phyloP scores from a whole-genome alignment of 768 basidiomycete species.

The Hericium rajendrae region DNA sequence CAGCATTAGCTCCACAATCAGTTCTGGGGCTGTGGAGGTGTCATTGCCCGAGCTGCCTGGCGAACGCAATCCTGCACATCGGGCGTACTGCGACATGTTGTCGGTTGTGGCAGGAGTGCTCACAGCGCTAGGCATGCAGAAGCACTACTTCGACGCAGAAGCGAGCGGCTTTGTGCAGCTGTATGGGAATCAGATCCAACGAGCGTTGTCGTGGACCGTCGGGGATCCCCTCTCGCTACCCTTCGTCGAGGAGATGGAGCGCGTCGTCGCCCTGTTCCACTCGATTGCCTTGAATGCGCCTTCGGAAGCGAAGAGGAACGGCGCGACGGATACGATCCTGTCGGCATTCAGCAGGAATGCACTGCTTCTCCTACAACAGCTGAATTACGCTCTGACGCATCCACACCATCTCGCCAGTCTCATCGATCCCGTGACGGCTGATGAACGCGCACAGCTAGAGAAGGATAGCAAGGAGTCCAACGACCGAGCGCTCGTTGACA shows the following conservation, averaged over 20 bases:
- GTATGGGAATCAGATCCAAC: constrained; percentile 70
- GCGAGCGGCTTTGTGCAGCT: constrained; percentile 80
- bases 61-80: constrained; percentile 72
- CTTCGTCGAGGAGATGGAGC: constrained; percentile 75
- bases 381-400: constrained; percentile 87
- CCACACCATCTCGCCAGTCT: constrained; percentile 80
- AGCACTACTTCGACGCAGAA: constrained; percentile 76
- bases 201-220: constrained; percentile 75
- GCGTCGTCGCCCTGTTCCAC: constrained; percentile 68
- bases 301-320: constrained; percentile 33
- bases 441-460: constrained; percentile 63
- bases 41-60: constrained; percentile 59
- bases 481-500: constrained; percentile 29
- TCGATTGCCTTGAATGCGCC: constrained; percentile 55
- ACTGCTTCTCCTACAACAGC: constrained; percentile 68
- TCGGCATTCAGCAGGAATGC: constrained; percentile 60
- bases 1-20: constrained; percentile 62
- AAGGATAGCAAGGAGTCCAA: constrained; percentile 33
- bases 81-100: constrained; percentile 78
- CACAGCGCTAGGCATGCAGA: constrained; percentile 48
- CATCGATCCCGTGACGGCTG: constrained; percentile 68
- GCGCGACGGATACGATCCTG: constrained; percentile 53
- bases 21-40: constrained; percentile 62
- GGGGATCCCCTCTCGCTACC: constrained; percentile 69
- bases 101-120: constrained; percentile 69